phyloP scores from a whole-genome alignment of 2,329 filamentous ascomycete species.

The Phaeoacremonium minimum region DNA sequence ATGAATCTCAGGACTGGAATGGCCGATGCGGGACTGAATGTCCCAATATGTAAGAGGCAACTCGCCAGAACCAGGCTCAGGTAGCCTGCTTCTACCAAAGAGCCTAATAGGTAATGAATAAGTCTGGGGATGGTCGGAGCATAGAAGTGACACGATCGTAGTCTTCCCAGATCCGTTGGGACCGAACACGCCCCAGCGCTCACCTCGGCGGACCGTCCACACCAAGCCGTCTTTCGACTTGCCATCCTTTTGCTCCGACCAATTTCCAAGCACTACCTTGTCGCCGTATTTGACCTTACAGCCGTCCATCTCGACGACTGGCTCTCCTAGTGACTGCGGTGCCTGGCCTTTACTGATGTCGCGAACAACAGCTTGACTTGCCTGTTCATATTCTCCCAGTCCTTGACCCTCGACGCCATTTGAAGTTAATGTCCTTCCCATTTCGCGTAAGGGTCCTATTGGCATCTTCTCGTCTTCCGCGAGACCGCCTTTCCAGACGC shows the following conservation, averaged over 20 bases:
- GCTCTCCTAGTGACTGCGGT: constrained; percentile 47
- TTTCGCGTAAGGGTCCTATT: constrained; percentile 41
- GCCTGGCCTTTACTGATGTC: constrained; percentile 1
- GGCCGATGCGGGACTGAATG: constrained; percentile 82
- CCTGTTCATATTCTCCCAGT: constrained; percentile 24
- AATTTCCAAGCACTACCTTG: constrained; percentile 76
- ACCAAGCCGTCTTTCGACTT: constrained; percentile 58
- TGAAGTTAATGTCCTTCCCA: constrained; percentile 42
- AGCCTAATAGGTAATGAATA: constrained; percentile 85
- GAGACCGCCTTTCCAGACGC: constrained; percentile 37
- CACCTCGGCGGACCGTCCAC: constrained; percentile 78
- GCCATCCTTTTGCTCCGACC: constrained; percentile 57
- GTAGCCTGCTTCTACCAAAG: constrained; percentile 78
- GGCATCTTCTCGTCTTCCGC: constrained; percentile 43
- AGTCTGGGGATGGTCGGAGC: constrained; percentile 91
- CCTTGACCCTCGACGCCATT: constrained; percentile 30
- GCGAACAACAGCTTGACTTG: constrained; percentile 1
- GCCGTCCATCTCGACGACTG: constrained; percentile 81
- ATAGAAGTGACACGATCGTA: constrained; percentile 85
- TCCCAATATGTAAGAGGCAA: constrained; percentile 87
- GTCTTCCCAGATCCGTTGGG: constrained; percentile 96
- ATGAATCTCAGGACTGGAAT: constrained; percentile 91
- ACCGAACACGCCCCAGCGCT: constrained; percentile 90
- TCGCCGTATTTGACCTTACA: constrained; percentile 77
- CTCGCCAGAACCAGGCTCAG: constrained; percentile 60